Percentiles rank a stretch among this genome's conserved stretches.
phyloP scores from a whole-genome alignment of 108 stramenopile species.

The Nitzschia putrida region DNA sequence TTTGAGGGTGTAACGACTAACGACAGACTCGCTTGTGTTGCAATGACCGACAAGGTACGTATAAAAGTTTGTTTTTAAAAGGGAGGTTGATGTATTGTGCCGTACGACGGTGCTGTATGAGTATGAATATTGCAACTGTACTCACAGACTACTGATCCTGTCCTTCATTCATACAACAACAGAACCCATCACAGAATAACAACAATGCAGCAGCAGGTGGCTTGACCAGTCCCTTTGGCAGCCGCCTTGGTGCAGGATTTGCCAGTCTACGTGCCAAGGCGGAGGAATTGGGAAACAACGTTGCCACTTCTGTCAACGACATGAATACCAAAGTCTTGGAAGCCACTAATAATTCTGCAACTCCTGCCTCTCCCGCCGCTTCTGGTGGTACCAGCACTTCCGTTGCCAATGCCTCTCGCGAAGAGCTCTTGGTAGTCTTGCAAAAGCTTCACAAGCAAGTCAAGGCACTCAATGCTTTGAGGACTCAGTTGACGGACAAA shows the following conservation, averaged over 20 bases:
- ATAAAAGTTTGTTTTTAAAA: too few relatives aligned
- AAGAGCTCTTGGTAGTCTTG: constrained; percentile 77
- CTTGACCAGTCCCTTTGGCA: constrained; percentile 6
- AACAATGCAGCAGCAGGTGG: not conserved
- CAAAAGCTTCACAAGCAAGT: constrained; percentile 83
- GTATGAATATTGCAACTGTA: too few relatives aligned
- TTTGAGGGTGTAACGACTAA: too few relatives aligned
- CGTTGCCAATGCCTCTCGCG: constrained; percentile 46
- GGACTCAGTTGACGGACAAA: constrained; percentile 60
- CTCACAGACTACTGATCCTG: too few relatives aligned
- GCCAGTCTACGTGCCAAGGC: constrained; percentile 36
- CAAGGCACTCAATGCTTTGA: constrained; percentile 59
- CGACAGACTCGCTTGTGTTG: too few relatives aligned
- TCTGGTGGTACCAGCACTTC: not conserved
- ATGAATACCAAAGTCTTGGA: constrained; percentile 39
- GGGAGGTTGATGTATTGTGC: too few relatives aligned
- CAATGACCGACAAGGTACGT: too few relatives aligned
- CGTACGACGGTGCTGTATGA: too few relatives aligned
- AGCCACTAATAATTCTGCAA: constrained; percentile 13
- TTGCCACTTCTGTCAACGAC: constrained; percentile 36
- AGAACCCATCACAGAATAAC: too few relatives aligned
- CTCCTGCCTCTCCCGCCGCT: not conserved
- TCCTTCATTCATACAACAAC: too few relatives aligned
- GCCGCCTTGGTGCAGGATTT: constrained; percentile 22
- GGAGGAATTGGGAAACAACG: constrained; percentile 33